Conservation (phyloP, 352 stramenopile genomes). For the Pythium inflatum region DNA sequence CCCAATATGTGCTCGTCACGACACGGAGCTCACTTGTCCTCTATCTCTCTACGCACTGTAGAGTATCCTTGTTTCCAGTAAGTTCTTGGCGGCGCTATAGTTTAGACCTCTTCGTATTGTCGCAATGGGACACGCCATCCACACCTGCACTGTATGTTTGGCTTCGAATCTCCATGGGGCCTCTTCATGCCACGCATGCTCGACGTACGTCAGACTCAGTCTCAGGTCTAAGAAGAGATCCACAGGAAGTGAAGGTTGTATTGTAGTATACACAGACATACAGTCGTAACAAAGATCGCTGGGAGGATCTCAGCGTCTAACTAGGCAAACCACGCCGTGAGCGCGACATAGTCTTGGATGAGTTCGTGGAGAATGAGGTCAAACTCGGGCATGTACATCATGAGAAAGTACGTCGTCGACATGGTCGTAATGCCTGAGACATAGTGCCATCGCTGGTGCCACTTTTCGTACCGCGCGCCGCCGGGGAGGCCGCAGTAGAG, state of each 20-base stretch:
- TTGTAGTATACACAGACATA: not conserved
- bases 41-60: no score
- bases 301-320: not conserved
- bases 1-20: not conserved
- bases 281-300: not conserved
- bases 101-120: no score
- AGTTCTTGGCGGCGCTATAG: no score
- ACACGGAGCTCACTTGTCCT: no score
- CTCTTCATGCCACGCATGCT: no score
- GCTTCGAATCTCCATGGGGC: no score
- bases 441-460: conserved; percentile 85
- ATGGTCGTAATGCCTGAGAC: conserved; percentile 79
- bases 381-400: conserved; percentile 79
- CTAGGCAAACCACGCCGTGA: conserved; percentile 50
- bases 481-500: conserved; percentile 82
- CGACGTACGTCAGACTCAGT: not conserved
- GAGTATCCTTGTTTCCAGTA: no score
- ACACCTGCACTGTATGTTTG: not conserved
- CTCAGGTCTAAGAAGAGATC: no score
- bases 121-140: not conserved
- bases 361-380: conserved; percentile 79
- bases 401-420: conserved; percentile 72
- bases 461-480: conserved; percentile 74
- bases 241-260: no score
- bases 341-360: conserved; percentile 56